Conservation (phyloP, 192 early-diverging fungal genomes). For the Rhizoclosmatium sp. region DNA sequence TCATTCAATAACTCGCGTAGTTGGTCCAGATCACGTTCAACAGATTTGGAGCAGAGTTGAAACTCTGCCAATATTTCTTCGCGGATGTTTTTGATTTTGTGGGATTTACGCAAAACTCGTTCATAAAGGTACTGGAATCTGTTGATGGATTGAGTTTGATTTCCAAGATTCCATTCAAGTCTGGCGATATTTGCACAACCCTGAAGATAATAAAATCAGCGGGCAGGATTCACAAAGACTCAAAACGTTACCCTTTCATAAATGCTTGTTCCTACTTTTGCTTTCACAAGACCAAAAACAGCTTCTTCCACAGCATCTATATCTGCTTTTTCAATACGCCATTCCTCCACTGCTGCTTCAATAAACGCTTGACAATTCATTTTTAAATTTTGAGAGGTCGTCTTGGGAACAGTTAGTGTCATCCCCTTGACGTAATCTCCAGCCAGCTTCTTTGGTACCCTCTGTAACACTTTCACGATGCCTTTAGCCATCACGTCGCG, state of each 20-base stretch:
- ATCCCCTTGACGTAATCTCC: background rate
- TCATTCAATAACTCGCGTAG: background rate
- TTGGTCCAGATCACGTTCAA: no score
- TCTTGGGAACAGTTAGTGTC: background rate
- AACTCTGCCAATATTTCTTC: background rate
- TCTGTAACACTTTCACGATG: background rate
- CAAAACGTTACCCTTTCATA: background rate
- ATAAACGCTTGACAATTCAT: background rate
- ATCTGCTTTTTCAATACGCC: background rate
- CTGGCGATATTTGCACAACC: background rate
- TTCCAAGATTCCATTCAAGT: background rate
- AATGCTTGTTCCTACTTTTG: background rate
- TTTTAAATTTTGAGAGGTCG: background rate
- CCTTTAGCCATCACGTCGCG: slow-evolving; percentile 1
- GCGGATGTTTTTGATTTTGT: slow-evolving; percentile 1
- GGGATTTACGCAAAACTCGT: background rate
- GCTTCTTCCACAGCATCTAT: background rate
- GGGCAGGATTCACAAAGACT: background rate
- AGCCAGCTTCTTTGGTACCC: background rate
- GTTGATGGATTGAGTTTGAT: background rate
- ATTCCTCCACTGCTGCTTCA: background rate
- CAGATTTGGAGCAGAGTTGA: background rate
- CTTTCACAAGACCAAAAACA: background rate
- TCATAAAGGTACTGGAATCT: slow-evolving; percentile 6
- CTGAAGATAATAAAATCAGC: background rate